Conservation (phyloP, 2,329 filamentous ascomycete species). For the Pestalotiopsis sp. region DNA sequence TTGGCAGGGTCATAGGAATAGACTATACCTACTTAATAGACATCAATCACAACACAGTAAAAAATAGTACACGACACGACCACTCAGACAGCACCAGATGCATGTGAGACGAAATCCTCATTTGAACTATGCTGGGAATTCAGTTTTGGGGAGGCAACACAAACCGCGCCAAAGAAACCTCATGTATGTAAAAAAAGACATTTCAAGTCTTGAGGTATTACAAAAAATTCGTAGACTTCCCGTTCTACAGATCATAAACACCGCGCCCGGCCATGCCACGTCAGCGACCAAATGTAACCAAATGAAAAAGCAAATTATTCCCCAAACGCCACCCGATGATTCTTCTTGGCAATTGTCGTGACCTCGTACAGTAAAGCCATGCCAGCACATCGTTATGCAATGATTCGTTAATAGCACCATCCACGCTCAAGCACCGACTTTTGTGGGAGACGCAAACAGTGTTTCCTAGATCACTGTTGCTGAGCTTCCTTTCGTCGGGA, state of each 20-base stretch:
- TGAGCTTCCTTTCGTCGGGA: conserved; percentile 28
- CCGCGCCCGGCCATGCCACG: conserved; percentile 1
- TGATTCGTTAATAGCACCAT: conserved; percentile 6
- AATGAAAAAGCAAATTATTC: conserved; percentile 6
- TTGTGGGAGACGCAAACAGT: conserved; percentile 9
- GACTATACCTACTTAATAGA: neutral
- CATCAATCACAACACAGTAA: neutral
- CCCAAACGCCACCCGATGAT: conserved; percentile 10
- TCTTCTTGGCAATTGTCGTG: neutral
- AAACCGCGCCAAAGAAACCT: neutral
- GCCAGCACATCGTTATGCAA: conserved; percentile 7
- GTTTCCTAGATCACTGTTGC: conserved; percentile 25
- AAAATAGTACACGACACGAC: neutral
- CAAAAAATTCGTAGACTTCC: conserved; percentile 7
- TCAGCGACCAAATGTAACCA: neutral
- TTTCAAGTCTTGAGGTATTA: neutral
- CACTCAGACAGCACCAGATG: neutral
- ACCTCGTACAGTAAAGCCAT: conserved; percentile 4
- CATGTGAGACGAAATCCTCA: too few relatives aligned
- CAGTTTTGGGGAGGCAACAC: neutral
- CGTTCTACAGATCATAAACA: neutral
- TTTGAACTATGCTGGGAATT: too few relatives aligned
- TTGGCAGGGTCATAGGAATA: neutral
- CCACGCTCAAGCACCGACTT: conserved; percentile 10
- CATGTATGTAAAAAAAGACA: neutral